Evolutionary conservation across 1,284 basidiomycete species (phyloP).

Genomic region (Athelia sp.): DNA sequence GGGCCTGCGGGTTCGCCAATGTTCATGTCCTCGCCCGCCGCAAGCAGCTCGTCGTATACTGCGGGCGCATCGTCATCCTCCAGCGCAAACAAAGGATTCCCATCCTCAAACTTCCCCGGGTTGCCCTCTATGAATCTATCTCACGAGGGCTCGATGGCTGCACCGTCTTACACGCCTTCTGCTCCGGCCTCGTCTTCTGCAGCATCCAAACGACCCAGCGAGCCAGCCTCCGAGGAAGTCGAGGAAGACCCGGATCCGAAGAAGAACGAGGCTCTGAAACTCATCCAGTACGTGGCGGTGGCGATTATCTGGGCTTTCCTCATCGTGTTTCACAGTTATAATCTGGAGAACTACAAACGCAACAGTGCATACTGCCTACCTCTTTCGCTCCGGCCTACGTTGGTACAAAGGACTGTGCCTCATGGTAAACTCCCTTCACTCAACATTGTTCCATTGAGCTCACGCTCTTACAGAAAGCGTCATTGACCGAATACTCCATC

Average conservation of each 20-base stretch:
- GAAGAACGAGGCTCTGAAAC: constrained; percentile 72
- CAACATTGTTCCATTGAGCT: too few species aligned
- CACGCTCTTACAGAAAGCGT: constrained; percentile 77
- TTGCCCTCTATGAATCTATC: constrained; percentile 13
- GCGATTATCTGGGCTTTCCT: neutral
- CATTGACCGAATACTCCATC: constrained; percentile 86
- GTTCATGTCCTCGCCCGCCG: constrained; percentile 47
- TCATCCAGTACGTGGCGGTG: constrained; percentile 57
- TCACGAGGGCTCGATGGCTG: constrained; percentile 8
- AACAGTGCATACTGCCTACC: constrained; percentile 85
- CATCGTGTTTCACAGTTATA: constrained; percentile 45
- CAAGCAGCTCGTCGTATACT: constrained; percentile 34
- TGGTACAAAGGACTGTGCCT: constrained; percentile 84
- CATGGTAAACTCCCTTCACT: constrained; percentile 47
- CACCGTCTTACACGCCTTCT: neutral
- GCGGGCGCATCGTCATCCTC: constrained; percentile 17
- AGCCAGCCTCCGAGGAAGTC: constrained; percentile 32
- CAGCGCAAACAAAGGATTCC: neutral
- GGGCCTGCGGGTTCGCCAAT: constrained; percentile 53
- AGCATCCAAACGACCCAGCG: constrained; percentile 13
- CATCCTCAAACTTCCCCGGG: constrained; percentile 4
- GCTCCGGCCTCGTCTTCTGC: constrained; percentile 14
- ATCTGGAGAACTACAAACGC: constrained; percentile 81
- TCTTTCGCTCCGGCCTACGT: constrained; percentile 78
- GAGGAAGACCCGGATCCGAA: constrained; percentile 64